These are phyloP conservation scores for Ceratocystiopsis brevicomis DNA, from an alignment of 2,329 filamentous ascomycete species.

Conservation along the genomic window DNA sequence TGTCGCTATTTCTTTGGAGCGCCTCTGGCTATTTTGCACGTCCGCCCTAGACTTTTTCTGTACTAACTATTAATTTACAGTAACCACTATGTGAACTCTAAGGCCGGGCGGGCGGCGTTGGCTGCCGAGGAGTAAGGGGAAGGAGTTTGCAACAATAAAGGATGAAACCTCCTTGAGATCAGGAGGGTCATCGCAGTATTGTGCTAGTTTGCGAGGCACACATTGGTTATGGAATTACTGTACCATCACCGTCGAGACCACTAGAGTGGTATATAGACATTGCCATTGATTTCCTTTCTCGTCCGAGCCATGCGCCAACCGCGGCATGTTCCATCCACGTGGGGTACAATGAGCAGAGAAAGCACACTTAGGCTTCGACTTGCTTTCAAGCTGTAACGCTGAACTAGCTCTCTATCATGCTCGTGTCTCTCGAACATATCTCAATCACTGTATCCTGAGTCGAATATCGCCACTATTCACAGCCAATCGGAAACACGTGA, in stretches of 20 bases:
- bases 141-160: neutral
- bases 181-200: neutral
- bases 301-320: too few relatives aligned
- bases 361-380: too few relatives aligned
- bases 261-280: too few relatives aligned
- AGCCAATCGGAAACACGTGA: slow-evolving; percentile 1
- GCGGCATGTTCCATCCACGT: too few relatives aligned
- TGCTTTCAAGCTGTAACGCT: too few relatives aligned
- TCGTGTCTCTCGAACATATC: neutral
- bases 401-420: too few relatives aligned
- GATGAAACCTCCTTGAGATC: neutral
- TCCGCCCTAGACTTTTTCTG: neutral
- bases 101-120: slow-evolving; percentile 45
- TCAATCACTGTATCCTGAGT: neutral
- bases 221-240: slow-evolving; percentile 4
- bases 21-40: too few relatives aligned
- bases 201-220: too few relatives aligned
- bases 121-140: slow-evolving; percentile 5
- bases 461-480: too few relatives aligned
- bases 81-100: slow-evolving; percentile 69
- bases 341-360: too few relatives aligned
- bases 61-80: slow-evolving; percentile 20
- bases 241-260: slow-evolving; percentile 5
- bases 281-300: too few relatives aligned
- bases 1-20: neutral